Conservation (phyloP, 805 yeast species). For the Nakazawaea ambrosiae region DNA sequence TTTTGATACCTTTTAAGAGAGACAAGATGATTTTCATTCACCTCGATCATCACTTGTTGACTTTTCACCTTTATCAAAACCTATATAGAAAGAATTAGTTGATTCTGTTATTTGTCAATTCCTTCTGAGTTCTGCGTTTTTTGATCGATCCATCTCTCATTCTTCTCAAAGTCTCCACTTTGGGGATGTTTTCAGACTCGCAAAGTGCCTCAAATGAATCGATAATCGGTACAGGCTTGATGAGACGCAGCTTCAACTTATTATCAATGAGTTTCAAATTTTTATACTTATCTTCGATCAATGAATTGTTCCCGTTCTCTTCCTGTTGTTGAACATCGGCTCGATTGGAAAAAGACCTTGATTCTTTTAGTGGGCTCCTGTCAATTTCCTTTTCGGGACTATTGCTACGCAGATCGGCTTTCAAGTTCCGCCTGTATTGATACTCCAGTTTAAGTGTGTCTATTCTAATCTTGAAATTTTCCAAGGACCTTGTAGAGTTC, state of each 20-base stretch:
- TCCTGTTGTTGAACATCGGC: background rate
- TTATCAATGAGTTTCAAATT: constrained; percentile 7
- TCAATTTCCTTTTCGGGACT: too few relatives aligned
- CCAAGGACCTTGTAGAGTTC: constrained; percentile 5
- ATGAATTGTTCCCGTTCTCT: background rate
- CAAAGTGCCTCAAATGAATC: constrained; percentile 1
- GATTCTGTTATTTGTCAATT: too few relatives aligned
- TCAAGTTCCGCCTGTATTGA: too few relatives aligned
- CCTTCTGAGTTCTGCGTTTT: background rate
- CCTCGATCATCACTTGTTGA: too few relatives aligned
- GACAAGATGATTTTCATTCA: too few relatives aligned
- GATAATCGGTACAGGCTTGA: background rate
- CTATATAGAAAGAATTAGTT: too few relatives aligned
- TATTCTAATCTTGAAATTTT: constrained; percentile 1
- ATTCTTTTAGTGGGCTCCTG: too few relatives aligned
- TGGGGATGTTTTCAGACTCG: constrained; percentile 1
- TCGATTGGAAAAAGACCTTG: too few relatives aligned
- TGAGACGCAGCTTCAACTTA: background rate
- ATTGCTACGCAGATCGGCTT: too few relatives aligned
- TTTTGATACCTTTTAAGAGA: too few relatives aligned
- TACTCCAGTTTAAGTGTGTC: constrained; percentile 3
- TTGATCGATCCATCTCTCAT: constrained; percentile 8
- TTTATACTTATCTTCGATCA: too few relatives aligned
- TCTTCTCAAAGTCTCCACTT: constrained; percentile 5
- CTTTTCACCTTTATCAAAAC: too few relatives aligned